phyloP scores from a whole-genome alignment of 768 basidiomycete genomes.

The Tricholoma saponaceum region DNA sequence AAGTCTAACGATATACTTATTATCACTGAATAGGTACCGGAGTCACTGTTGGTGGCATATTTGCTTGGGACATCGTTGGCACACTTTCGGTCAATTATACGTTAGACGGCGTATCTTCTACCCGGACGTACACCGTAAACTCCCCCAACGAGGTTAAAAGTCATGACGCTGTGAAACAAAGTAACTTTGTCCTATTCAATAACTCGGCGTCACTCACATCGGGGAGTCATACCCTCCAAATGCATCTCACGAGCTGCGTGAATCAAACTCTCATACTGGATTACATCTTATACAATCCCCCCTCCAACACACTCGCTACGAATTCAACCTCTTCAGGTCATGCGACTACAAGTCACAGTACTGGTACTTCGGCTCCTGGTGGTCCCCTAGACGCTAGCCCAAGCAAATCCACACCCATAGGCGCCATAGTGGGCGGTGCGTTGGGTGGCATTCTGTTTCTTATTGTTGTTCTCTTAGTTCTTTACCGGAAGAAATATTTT shows the following conservation, averaged over 20 bases:
- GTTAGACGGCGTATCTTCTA: not conserved
- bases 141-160: not conserved
- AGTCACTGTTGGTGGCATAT: not conserved
- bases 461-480: not conserved
- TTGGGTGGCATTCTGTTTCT: not conserved
- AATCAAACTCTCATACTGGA: constrained; percentile 22
- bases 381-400: not conserved
- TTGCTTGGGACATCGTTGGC: not conserved
- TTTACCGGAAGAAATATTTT: not conserved
- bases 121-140: not conserved
- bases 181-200: not conserved
- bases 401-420: constrained; percentile 3
- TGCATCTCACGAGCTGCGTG: constrained; percentile 17
- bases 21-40: not conserved
- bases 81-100: not conserved
- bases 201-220: constrained; percentile 13
- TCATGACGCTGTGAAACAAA: not conserved
- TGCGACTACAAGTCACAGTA: too few species aligned
- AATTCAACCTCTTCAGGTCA: too few species aligned
- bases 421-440: constrained; percentile 9
- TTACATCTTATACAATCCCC: constrained; percentile 23
- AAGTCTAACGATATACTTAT: not conserved
- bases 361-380: too few species aligned
- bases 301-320: constrained; percentile 13
- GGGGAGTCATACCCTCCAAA: constrained; percentile 21